Evolutionary conservation across 2,329 filamentous ascomycete species (phyloP), one percentile per base, ranked within the genome.

Genomic region (Tolypocladium paradoxum): DNA sequence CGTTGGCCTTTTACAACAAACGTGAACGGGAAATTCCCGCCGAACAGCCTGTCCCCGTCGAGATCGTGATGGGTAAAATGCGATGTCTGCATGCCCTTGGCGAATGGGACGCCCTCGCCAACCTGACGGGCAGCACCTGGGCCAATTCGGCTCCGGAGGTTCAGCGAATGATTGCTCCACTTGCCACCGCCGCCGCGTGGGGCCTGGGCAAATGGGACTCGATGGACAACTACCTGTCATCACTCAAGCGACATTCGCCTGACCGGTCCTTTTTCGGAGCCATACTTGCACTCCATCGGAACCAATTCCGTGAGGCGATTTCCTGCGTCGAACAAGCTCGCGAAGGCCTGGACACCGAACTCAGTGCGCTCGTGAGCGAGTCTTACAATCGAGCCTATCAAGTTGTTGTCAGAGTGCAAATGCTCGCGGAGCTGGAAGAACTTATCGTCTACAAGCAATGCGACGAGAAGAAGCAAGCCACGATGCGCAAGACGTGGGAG

Each of bases 1-100:
- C 93, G 3, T 76, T 99, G 53, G 83, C 85, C 47, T 95, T 93
- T 48, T 97, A 97, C 65, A 88, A 93, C 62, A 85, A 89, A 65
- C 87, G 92, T 46, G 92, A 96, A 63, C 71, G 75, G 50, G 84
- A 90, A 59, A 77, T 89, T 33, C 75, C 76, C 0, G 68, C 73
- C 2, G 78, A 81, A 53, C 72, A 78, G 55, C 66, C 74, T 1
- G 71, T 76, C 0, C 90, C 90, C 0, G 90, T 99, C 56, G 93
- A 97, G 55, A 90, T 99, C 52, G 90, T 95, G 35, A 97, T 99
- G 91, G 93, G 93, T 60, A 99, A 99, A 72, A 99, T 99, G 93
- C 85, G 93, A 48, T 99, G 93, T 77, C 74, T 97, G 58, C 93
- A 99, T 67, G 95, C 93, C 9, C 78, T 99, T 36, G 93, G 93